These are phyloP conservation scores for Polyporus tsugae DNA, from an alignment of 1,284 basidiomycete genomes.

Conservation along the genomic window DNA sequence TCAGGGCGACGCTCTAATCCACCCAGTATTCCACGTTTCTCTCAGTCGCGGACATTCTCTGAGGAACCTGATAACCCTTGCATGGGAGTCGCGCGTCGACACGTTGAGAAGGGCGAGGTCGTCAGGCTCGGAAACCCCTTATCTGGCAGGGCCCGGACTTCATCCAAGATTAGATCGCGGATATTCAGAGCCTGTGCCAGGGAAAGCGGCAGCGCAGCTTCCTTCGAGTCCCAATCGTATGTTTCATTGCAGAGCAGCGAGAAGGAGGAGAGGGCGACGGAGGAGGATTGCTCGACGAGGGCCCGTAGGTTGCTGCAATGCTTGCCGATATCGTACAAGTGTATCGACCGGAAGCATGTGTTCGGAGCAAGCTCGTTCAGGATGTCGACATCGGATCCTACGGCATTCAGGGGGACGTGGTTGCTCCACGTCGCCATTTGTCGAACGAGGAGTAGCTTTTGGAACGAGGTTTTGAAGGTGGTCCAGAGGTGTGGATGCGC, in stretches of 20 bases:
- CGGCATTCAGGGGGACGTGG: not conserved
- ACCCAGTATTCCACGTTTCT: no score
- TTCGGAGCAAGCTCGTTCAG: not conserved
- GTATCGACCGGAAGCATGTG: not conserved
- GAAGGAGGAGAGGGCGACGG: not conserved
- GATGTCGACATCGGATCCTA: not conserved
- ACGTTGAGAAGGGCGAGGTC: not conserved
- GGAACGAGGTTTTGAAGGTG: not conserved
- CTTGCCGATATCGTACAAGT: not conserved
- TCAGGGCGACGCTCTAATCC: constrained; percentile 7
- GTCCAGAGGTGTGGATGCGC: constrained; percentile 7
- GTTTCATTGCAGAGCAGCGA: not conserved
- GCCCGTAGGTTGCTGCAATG: not conserved
- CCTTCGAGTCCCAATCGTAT: not conserved
- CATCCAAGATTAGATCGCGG: not conserved
- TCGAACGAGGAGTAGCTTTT: not conserved
- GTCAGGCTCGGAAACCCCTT: constrained; percentile 11
- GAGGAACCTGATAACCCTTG: not conserved
- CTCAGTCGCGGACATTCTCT: constrained; percentile 12
- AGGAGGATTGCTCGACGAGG: not conserved
- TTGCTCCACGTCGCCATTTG: not conserved
- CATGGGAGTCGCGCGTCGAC: not conserved
- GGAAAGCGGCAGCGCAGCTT: not conserved
- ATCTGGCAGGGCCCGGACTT: not conserved
- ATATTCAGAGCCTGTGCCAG: not conserved